Conservation (phyloP, 139 green algal species). For the Chlorokybus atmophyticus region DNA sequence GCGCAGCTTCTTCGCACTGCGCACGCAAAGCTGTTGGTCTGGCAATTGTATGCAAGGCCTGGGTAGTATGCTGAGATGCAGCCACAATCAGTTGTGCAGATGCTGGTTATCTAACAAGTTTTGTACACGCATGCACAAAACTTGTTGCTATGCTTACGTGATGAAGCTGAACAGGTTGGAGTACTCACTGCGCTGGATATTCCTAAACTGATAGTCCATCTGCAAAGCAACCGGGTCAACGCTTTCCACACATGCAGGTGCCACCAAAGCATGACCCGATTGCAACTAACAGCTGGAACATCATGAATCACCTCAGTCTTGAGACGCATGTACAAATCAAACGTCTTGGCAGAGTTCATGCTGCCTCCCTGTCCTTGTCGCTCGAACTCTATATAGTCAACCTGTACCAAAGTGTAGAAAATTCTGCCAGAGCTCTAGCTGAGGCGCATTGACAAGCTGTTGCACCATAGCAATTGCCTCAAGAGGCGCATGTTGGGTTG, state of each 20-base stretch:
- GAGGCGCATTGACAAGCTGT: too few relatives aligned
- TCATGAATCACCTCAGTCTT: constrained; percentile 26
- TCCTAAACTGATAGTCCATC: constrained; percentile 60
- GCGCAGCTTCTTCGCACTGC: constrained; percentile 14
- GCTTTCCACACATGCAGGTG: too few relatives aligned
- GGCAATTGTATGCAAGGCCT: too few relatives aligned
- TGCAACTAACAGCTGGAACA: too few relatives aligned
- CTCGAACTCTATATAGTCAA: constrained; percentile 77
- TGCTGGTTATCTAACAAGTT: too few relatives aligned
- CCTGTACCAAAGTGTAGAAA: constrained; percentile 4
- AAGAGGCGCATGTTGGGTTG: background rate
- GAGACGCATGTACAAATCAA: constrained; percentile 75
- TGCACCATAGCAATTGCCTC: too few relatives aligned
- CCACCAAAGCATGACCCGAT: too few relatives aligned
- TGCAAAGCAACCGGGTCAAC: background rate
- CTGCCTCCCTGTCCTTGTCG: constrained; percentile 45
- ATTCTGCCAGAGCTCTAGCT: background rate
- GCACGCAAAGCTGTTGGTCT: too few relatives aligned
- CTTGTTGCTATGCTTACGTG: constrained; percentile 26
- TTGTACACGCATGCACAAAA: too few relatives aligned
- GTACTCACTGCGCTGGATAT: constrained; percentile 80
- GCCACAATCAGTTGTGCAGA: too few relatives aligned
- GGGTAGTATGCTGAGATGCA: too few relatives aligned
- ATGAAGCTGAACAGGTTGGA: constrained; percentile 84
- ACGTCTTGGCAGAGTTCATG: constrained; percentile 62